Evolutionary conservation across 116 monocot species (phyloP).

Genomic region (Phalaenopsis hybrid): DNA sequence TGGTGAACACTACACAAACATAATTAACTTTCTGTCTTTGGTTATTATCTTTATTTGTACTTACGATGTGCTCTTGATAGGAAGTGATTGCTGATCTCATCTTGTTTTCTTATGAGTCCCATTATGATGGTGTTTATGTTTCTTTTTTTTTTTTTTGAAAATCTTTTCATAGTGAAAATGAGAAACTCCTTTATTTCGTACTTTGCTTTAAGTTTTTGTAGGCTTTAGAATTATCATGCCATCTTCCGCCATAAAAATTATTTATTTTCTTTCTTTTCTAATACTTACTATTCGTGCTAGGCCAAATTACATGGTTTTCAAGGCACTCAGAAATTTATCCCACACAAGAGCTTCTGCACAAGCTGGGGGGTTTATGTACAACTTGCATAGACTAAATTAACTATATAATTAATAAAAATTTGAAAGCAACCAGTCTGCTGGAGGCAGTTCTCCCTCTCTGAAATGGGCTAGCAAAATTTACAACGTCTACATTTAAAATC

Average conservation of each 20-base stretch:
- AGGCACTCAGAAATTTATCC: background rate
- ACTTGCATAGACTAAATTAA: too few relatives aligned
- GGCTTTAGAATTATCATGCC: background rate
- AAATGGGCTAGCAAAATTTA: background rate
- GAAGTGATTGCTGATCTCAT: too few relatives aligned
- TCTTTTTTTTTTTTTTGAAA: too few relatives aligned
- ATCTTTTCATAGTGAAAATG: background rate
- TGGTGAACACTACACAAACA: too few relatives aligned
- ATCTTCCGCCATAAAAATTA: background rate
- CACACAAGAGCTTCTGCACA: background rate
- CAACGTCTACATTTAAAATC: background rate
- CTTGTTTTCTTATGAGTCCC: too few relatives aligned
- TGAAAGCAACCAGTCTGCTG: background rate
- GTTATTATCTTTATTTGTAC: too few relatives aligned
- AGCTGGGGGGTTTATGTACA: too few relatives aligned
- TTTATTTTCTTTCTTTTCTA: background rate
- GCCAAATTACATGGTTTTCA: background rate
- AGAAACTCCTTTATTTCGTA: background rate
- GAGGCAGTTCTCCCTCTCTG: background rate
- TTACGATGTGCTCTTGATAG: too few relatives aligned
- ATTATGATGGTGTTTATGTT: too few relatives aligned
- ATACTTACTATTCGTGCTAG: background rate
- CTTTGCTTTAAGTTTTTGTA: background rate
- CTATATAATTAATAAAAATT: too few relatives aligned
- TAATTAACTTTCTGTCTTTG: too few relatives aligned